These are phyloP conservation scores for Fibroporia radiculosa DNA, from an alignment of 768 basidiomycete genomes.

Conservation along the genomic window DNA sequence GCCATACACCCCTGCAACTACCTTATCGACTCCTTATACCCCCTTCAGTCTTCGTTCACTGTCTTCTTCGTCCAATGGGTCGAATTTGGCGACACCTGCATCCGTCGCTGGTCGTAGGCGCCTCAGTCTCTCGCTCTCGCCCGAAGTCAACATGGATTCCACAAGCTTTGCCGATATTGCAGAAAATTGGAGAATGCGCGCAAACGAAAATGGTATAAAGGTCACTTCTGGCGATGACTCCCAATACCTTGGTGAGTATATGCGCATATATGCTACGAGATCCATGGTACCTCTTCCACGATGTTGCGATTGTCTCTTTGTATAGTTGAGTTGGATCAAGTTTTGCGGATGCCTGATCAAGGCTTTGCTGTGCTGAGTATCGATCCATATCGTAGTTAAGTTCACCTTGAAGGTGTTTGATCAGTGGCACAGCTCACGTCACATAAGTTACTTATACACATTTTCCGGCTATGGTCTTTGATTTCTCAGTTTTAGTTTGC, in stretches of 20 bases:
- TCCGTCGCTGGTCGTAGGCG: slow-evolving; percentile 33
- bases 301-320: neutral
- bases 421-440: too few species aligned
- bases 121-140: slow-evolving; percentile 35
- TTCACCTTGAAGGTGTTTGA: too few species aligned
- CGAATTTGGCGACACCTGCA: slow-evolving; percentile 55
- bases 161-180: slow-evolving; percentile 52
- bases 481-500: too few species aligned
- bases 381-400: neutral
- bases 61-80: slow-evolving; percentile 36
- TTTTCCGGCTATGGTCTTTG: too few species aligned
- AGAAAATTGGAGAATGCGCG: slow-evolving; percentile 65
- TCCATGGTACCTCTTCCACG: neutral
- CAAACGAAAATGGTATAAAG: slow-evolving; percentile 65
- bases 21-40: slow-evolving; percentile 51
- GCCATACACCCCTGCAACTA: slow-evolving; percentile 52
- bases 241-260: slow-evolving; percentile 22
- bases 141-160: slow-evolving; percentile 35
- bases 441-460: too few species aligned
- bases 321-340: neutral
- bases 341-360: neutral
- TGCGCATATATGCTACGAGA: neutral
- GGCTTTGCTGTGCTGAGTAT: neutral
- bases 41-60: slow-evolving; percentile 63
- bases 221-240: slow-evolving; percentile 47